These are phyloP conservation scores for Pleurotus platypus DNA, from an alignment of 768 basidiomycete genomes.

Conservation along the genomic window DNA sequence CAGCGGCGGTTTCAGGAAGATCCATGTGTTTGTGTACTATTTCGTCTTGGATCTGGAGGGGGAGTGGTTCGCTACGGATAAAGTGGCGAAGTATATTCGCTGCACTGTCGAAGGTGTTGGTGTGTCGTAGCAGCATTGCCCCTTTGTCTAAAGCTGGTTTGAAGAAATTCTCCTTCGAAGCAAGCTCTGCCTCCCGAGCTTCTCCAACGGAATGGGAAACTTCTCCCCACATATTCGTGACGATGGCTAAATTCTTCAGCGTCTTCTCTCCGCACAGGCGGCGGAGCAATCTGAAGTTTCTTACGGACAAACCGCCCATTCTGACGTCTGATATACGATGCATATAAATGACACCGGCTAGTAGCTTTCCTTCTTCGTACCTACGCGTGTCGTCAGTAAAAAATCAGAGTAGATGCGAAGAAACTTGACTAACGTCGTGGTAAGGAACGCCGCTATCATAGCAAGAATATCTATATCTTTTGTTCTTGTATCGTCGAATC, in stretches of 20 bases:
- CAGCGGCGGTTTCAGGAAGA: conserved; percentile 50
- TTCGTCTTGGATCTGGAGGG: conserved; percentile 53
- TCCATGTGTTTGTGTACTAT: conserved; percentile 45
- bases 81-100: conserved; percentile 21
- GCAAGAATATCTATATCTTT: conserved; percentile 47
- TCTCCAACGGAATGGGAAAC: conserved; percentile 27
- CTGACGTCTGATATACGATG: conserved; percentile 34
- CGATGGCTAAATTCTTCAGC: conserved; percentile 38
- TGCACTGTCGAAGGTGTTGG: not conserved
- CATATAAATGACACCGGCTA: conserved; percentile 37
- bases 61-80: conserved; percentile 33
- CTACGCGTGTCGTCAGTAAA: conserved; percentile 4
- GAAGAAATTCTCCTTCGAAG: not conserved
- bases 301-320: conserved; percentile 30
- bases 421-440: conserved; percentile 11
- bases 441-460: conserved; percentile 41
- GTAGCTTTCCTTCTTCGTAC: conserved; percentile 17
- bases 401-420: not conserved
- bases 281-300: conserved; percentile 40
- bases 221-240: conserved; percentile 41
- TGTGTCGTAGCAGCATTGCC: not conserved
- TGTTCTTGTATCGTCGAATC: conserved; percentile 50
- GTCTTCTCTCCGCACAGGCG: conserved; percentile 40
- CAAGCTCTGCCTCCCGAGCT: conserved; percentile 2
- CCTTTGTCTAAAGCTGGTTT: conserved; percentile 1